Base-by-base conservation (phyloP, 1,284 basidiomycete species). In the Fistulina hepatica region DNA sequence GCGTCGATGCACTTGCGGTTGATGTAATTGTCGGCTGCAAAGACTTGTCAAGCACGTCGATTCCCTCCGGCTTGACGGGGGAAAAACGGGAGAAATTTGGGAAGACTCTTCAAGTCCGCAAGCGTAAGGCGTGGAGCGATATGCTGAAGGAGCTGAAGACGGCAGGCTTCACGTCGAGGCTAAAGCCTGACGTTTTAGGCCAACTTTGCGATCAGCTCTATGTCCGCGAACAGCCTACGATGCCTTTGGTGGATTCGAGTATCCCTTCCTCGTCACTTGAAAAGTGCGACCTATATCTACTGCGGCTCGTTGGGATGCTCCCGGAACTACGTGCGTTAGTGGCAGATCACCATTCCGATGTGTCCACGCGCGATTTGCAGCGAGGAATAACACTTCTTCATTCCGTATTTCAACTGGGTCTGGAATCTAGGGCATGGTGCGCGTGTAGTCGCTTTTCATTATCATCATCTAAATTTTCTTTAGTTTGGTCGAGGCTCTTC, bases 111-210 rank as follows among this genome's bases (percentile, higher is more conserved):
- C 57, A 93, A 34, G 75, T 81, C 6, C 75, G 88, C 21, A 99
- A 98, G 62, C 71, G 85, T 43, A 91, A 90, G 54, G 93, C 92
- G 1, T 93, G 83, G 75, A 78, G 82, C 20, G 91, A 97, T 54
- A 65, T 97, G 15, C 66, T 97, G 45, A 94, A 91, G 59, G 88
- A 93, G 52, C 66, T 97, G 25, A 88, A 88, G 52, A 72, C 74
- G 1, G 65, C 78, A 21, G 95, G 95, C 5, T 69, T 97, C 41
- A 69, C 86, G 0, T 60, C 68, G 17, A 81, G 75, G 41, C 63
- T 89, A 19, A 81, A 80, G 47, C 73, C 88, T 1, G 82, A 90
- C 26, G 55, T 82, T 33, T 65, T 89, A 5, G 61, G 63, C 8
- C 70, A 64, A 34, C 81, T 91, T 48, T 62, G 66, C 33, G 77